A percentile compares a stretch with the other conserved stretches of the same genome.
Conservation (phyloP, 495 filamentous ascomycete species). For the Aspergillus funiculosus region DNA sequence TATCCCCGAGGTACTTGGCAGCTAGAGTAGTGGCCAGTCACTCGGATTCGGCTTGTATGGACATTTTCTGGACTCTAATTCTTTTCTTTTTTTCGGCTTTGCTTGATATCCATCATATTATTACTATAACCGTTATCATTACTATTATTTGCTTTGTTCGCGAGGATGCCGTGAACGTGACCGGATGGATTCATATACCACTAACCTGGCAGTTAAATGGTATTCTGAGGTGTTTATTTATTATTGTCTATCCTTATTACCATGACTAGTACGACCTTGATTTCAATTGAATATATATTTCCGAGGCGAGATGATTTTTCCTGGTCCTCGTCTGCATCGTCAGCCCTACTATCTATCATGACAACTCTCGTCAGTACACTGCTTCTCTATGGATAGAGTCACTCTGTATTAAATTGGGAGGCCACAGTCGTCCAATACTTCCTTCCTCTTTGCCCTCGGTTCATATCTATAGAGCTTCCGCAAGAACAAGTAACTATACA, state of each 20-base stretch:
- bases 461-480: no score
- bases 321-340: no score
- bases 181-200: conserved; percentile 10
- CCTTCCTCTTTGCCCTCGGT: no score
- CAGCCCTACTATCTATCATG: neutral
- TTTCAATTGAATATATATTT: conserved; percentile 4
- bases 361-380: neutral
- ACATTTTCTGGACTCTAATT: neutral
- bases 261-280: conserved; percentile 4
- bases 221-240: conserved; percentile 2
- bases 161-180: conserved; percentile 8
- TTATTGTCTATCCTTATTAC: neutral
- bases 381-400: neutral
- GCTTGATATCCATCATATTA: neutral
- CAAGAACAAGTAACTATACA: no score
- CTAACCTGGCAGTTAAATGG: conserved; percentile 4
- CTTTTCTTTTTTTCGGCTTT: conserved; percentile 1
- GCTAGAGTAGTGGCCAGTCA: neutral
- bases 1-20: conserved; percentile 31
- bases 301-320: no score
- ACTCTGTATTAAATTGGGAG: no score
- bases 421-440: no score
- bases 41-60: neutral
- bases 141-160: neutral
- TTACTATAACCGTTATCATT: conserved; percentile 4